A percentile compares a stretch with the other conserved stretches of the same genome.
Conservation (phyloP, 148 eudicot genomes). For the Salicornia ramosissima region DNA sequence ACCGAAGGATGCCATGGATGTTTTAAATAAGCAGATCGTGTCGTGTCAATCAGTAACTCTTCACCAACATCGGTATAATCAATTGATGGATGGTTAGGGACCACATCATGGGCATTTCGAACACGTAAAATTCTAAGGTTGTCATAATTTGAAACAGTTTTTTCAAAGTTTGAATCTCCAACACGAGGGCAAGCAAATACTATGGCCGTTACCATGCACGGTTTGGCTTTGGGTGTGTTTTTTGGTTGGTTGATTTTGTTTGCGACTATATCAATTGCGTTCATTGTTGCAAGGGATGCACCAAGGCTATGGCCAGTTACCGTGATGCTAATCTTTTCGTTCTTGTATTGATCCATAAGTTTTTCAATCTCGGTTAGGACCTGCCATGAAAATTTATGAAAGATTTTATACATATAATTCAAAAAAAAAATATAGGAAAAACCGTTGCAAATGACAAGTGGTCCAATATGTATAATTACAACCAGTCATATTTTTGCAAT, state of each 20-base stretch:
- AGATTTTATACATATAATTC: too few relatives aligned
- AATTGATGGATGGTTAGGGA: conserved; percentile 51
- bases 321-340: conserved; percentile 54
- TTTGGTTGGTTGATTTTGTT: conserved; percentile 18
- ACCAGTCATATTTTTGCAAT: too few relatives aligned
- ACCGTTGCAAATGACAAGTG: too few relatives aligned
- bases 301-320: conserved; percentile 61
- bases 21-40: conserved; percentile 46
- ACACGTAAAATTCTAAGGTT: conserved; percentile 42
- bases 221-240: conserved; percentile 8
- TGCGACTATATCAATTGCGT: conserved; percentile 34
- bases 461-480: too few relatives aligned
- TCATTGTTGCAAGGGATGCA: conserved; percentile 49
- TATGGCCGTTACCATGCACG: conserved; percentile 25
- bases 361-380: conserved; percentile 33
- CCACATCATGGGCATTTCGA: conserved; percentile 42
- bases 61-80: conserved; percentile 56
- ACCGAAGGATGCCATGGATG: conserved; percentile 36
- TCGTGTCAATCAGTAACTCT: conserved; percentile 48
- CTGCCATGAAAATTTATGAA: too few relatives aligned
- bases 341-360: conserved; percentile 42
- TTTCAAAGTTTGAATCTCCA: conserved; percentile 51
- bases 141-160: conserved; percentile 7
- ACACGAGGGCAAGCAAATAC: conserved; percentile 58
- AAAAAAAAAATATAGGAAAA: too few relatives aligned